Evolutionary conservation across 371 early-diverging fungal genomes (phyloP), one percentile per base, ranked within the genome.

Genomic region (Mucor saturninus): DNA sequence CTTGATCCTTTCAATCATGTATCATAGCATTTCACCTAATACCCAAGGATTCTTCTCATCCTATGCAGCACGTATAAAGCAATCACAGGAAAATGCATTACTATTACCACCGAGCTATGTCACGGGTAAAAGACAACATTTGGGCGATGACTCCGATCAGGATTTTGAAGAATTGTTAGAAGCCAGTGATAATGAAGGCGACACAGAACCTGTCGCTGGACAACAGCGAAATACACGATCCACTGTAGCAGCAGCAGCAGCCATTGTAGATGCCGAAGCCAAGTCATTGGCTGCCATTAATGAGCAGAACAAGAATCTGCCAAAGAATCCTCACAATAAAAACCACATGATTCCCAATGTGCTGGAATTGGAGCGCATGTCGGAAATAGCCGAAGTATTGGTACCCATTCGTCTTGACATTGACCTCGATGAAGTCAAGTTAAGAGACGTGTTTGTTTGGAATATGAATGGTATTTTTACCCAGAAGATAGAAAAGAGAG

Each of bases 361-460:
- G 8, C 39, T 64, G 28, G 77, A 76, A 26, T 43, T 85, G 30
- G 82, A 84, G 30, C 72, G 80, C 29, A 86, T 86, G 4, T 86
- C 88, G 29, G 84, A 85, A 54, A 81, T 86, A 43, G 73, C 76
- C 4, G 89, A 89, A 73, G 60, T 75, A 0, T 62, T 95, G 11
- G 88, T 93, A 0, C 95, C 95, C 6, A 89, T 95, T 49, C 79
- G 88, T 26, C 59, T 95, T 30, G 93, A 94, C 67, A 67, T 94
- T 50, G 95, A 95, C 66, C 56, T 93, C 10, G 93, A 93, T 48
- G 90, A 90, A 39, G 70, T 84, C 48, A 88, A 87, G 60, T 57
- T 94, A 48, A 77, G 86, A 30, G 95, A 95, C 68, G 68, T 75
- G 29, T 93, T 95, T 76, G 81, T 89, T 45, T 95, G 95, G 95